phyloP scores from a whole-genome alignment of 1,284 basidiomycete genomes.

The Vanrija sp. region DNA sequence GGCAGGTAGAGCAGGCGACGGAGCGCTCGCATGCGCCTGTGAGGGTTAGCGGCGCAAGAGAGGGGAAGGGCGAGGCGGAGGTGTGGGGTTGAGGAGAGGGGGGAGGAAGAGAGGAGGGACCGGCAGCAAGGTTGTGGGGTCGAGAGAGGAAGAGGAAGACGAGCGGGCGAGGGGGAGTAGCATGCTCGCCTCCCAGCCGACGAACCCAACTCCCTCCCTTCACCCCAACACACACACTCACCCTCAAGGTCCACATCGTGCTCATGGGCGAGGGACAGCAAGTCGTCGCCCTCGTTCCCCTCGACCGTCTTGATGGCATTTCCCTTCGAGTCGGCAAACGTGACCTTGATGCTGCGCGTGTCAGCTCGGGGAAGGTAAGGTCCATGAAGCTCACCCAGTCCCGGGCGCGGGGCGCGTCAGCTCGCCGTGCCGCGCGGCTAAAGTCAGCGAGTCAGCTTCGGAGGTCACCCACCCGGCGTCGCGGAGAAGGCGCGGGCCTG shows the following conservation, averaged over 20 bases:
- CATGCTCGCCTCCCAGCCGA: background rate
- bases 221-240: slow-evolving; percentile 45
- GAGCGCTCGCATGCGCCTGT: slow-evolving; percentile 93
- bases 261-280: slow-evolving; percentile 88
- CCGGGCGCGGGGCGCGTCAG: slow-evolving; percentile 55
- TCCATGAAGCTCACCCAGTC: slow-evolving; percentile 40
- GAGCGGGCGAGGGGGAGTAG: background rate
- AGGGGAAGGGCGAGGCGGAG: background rate
- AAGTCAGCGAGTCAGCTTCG: slow-evolving; percentile 8
- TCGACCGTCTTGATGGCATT: slow-evolving; percentile 78
- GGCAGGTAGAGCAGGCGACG: slow-evolving; percentile 96
- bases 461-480: background rate
- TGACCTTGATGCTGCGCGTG: slow-evolving; percentile 69
- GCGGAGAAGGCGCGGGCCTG: background rate
- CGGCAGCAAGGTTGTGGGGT: too few species aligned
- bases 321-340: slow-evolving; percentile 86
- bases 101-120: background rate
- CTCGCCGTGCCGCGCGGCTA: slow-evolving; percentile 50
- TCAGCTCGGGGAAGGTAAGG: slow-evolving; percentile 2
- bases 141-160: too few species aligned
- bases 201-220: too few species aligned
- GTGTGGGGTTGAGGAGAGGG: background rate
- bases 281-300: slow-evolving; percentile 88
- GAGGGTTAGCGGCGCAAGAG: too few species aligned
- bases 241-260: slow-evolving; percentile 98